phyloP scores from a whole-genome alignment of 345 rosid genomes.

The Pugionium cornutum region DNA sequence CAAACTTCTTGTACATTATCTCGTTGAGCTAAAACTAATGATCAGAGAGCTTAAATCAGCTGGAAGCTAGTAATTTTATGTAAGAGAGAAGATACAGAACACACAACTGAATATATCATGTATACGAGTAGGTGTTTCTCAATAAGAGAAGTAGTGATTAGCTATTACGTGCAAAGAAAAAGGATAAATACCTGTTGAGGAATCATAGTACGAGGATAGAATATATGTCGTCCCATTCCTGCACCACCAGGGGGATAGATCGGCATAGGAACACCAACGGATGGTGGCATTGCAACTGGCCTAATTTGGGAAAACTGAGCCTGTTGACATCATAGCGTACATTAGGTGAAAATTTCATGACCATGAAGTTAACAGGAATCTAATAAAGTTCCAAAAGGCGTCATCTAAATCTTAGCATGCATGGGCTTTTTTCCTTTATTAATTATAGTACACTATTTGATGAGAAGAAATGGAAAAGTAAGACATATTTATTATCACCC shows the following conservation, averaged over 20 bases:
- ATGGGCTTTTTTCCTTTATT: slow-evolving; percentile 45
- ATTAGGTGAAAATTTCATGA: not conserved
- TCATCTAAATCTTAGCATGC: slow-evolving; percentile 12
- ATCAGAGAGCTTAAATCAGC: not conserved
- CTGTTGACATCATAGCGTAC: slow-evolving; percentile 37
- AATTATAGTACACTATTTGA: not conserved
- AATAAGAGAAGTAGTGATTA: slow-evolving; percentile 50
- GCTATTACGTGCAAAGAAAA: not conserved
- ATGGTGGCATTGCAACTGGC: slow-evolving; percentile 71
- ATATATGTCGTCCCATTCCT: slow-evolving; percentile 75
- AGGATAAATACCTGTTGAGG: slow-evolving; percentile 64
- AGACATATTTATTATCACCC: not conserved
- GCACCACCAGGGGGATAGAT: slow-evolving; percentile 82
- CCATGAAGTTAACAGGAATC: not conserved
- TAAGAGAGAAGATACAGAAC: not conserved
- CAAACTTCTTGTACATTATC: not conserved
- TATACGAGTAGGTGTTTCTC: slow-evolving; percentile 45
- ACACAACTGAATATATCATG: not conserved
- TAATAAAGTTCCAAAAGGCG: not conserved
- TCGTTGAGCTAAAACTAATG: too few relatives aligned
- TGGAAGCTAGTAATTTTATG: not conserved
- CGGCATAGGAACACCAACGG: slow-evolving; percentile 80
- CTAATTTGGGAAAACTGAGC: slow-evolving; percentile 93
- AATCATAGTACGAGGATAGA: slow-evolving; percentile 83
- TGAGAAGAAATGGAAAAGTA: not conserved